A percentile compares a stretch with the other conserved stretches of the same genome.
Evolutionary conservation across 805 yeast genomes (phyloP).

Genomic region (Zygosaccharomyces bisporus): DNA sequence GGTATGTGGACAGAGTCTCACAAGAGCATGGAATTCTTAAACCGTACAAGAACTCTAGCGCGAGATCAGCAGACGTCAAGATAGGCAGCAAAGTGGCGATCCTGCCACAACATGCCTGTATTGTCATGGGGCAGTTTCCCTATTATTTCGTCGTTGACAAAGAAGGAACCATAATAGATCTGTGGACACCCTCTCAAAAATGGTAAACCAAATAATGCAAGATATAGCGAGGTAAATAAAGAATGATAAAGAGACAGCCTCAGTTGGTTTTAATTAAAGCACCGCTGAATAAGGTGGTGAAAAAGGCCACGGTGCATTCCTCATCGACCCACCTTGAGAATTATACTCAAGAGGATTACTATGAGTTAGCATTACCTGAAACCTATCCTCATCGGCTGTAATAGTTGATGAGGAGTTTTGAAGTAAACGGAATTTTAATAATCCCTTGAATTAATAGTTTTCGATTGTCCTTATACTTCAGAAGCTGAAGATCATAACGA

Average conservation of each 20-base stretch:
- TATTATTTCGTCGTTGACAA: conserved; percentile 55
- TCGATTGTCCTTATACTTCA: neutral
- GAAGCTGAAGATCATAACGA: neutral
- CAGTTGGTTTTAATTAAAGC: conserved; percentile 30
- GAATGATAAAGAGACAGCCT: conserved; percentile 30
- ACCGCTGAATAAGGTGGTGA: conserved; percentile 49
- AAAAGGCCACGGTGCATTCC: conserved; percentile 48
- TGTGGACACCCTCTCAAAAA: conserved; percentile 63
- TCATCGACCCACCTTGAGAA: conserved; percentile 42
- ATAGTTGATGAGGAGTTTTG: conserved; percentile 52
- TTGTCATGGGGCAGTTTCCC: conserved; percentile 59
- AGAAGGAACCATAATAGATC: conserved; percentile 48
- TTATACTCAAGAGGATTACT: conserved; percentile 40
- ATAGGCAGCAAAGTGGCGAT: conserved; percentile 52
- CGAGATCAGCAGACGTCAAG: conserved; percentile 22
- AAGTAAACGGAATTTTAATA: too few relatives aligned
- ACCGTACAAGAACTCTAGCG: conserved; percentile 37
- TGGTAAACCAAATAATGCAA: conserved; percentile 29
- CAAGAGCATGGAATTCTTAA: conserved; percentile 77
- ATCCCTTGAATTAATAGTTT: neutral
- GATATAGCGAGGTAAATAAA: neutral
- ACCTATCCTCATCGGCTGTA: conserved; percentile 55
- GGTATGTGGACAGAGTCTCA: conserved; percentile 65
- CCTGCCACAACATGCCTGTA: conserved; percentile 70
- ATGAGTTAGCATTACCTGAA: conserved; percentile 16